phyloP scores from a whole-genome alignment of 1,284 basidiomycete genomes.

The Sanghuangporus sanghuang region DNA sequence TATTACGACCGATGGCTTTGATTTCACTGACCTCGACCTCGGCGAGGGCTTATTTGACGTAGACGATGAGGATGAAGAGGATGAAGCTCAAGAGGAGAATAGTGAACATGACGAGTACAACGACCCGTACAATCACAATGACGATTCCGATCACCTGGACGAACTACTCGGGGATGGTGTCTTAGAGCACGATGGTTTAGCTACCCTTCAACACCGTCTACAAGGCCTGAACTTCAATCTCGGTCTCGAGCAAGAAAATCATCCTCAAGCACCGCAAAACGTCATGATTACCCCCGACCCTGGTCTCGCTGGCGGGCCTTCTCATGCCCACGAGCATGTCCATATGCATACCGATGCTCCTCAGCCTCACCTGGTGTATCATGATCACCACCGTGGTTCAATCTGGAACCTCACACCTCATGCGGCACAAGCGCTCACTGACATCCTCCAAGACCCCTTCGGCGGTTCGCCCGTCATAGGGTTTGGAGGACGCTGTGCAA shows the following conservation, averaged over 20 bases:
- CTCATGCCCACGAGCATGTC: not conserved
- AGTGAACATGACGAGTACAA: not conserved
- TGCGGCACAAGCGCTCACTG: constrained; percentile 3
- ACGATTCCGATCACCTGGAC: not conserved
- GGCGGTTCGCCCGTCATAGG: constrained; percentile 13
- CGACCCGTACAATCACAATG: not conserved
- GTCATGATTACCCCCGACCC: too few species aligned
- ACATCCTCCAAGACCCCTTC: constrained; percentile 11
- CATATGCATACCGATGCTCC: not conserved
- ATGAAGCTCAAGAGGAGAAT: not conserved
- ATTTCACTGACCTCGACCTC: not conserved
- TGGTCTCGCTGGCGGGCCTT: too few species aligned
- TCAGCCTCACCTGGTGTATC: not conserved
- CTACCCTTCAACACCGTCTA: not conserved
- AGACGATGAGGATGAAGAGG: not conserved
- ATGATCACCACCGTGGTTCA: not conserved
- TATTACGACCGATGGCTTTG: too few species aligned
- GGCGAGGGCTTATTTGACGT: not conserved
- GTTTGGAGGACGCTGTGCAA: constrained; percentile 14
- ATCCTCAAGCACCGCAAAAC: not conserved
- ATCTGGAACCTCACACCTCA: not conserved
- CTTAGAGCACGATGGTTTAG: not conserved
- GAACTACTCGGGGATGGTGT: not conserved
- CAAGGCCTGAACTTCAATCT: not conserved
- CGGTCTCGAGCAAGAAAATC: not conserved